phyloP scores from a whole-genome alignment of 805 yeast species.

The Clavispora asparagi region DNA sequence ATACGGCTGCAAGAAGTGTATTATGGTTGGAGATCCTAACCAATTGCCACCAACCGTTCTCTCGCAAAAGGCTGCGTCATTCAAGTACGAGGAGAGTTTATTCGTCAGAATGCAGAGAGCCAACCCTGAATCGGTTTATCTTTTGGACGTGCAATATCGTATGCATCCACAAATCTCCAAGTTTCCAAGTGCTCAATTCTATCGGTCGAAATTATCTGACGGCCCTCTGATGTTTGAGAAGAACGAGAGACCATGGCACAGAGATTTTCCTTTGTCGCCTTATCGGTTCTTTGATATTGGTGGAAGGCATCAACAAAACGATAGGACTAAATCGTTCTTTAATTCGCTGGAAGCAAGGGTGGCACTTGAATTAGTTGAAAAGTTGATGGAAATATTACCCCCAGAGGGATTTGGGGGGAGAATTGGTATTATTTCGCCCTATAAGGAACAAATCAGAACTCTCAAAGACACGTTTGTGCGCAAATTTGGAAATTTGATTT shows the following conservation, averaged over 20 bases:
- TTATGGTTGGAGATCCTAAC: slow-evolving; percentile 98
- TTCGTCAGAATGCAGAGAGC: slow-evolving; percentile 88
- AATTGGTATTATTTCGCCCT: slow-evolving; percentile 91
- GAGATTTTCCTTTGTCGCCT: slow-evolving; percentile 52
- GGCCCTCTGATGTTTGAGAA: slow-evolving; percentile 66
- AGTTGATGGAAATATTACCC: slow-evolving; percentile 46
- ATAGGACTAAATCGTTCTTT: slow-evolving; percentile 61
- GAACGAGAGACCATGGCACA: slow-evolving; percentile 76
- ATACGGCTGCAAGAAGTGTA: slow-evolving; percentile 85
- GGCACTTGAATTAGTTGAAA: slow-evolving; percentile 59
- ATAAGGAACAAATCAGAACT: slow-evolving; percentile 74
- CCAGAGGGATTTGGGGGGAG: slow-evolving; percentile 56
- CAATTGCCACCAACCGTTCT: slow-evolving; percentile 96
- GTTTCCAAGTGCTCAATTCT: slow-evolving; percentile 85
- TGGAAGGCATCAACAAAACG: slow-evolving; percentile 60
- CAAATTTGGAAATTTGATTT: slow-evolving; percentile 58
- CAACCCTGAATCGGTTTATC: slow-evolving; percentile 53
- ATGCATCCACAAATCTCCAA: slow-evolving; percentile 91
- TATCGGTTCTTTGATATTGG: slow-evolving; percentile 70
- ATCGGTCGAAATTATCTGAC: slow-evolving; percentile 64
- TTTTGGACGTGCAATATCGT: slow-evolving; percentile 90
- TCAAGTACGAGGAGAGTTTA: slow-evolving; percentile 81
- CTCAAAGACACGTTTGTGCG: slow-evolving; percentile 53
- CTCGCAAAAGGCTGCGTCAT: slow-evolving; percentile 78
- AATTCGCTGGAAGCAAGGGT: slow-evolving; percentile 69